A percentile compares a stretch with the other conserved stretches of the same genome.
Evolutionary conservation across 2,329 filamentous ascomycete genomes (phyloP).

Genomic region (Calonectria multiphialidica): DNA sequence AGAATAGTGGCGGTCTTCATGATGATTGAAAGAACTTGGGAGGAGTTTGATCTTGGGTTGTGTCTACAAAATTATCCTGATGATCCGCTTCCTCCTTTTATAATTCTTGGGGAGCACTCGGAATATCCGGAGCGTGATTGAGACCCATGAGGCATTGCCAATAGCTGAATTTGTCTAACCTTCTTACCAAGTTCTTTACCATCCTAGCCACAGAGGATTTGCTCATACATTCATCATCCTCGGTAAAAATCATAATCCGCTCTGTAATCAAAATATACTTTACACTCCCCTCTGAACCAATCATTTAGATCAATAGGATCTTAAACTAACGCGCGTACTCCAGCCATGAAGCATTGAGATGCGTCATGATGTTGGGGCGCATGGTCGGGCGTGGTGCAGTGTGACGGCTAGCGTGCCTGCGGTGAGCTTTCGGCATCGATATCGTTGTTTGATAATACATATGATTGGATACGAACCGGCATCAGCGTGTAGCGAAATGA

Average conservation of each 20-base stretch:
- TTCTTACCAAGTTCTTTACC: background rate
- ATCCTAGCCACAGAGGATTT: background rate
- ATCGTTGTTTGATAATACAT: too few relatives aligned
- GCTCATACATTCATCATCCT: fast-evolving
- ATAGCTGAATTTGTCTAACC: background rate
- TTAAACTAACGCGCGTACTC: background rate
- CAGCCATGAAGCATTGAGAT: background rate
- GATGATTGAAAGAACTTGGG: background rate
- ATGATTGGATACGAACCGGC: too few relatives aligned
- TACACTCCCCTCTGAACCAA: background rate
- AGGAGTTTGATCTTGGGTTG: background rate
- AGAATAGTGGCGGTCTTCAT: background rate
- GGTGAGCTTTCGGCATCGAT: background rate
- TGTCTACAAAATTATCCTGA: too few relatives aligned
- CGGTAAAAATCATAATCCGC: background rate
- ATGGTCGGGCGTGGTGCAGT: background rate
- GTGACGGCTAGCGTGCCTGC: background rate
- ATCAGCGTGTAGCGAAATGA: too few relatives aligned
- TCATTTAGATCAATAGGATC: background rate
- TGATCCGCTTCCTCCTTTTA: background rate
- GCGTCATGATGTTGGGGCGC: background rate
- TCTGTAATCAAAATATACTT: background rate
- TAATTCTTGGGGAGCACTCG: background rate
- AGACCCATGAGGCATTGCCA: background rate
- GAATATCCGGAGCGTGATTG: background rate